phyloP scores from a whole-genome alignment of 73 alveolate genomes.

The Paramecium sexaurelia region DNA sequence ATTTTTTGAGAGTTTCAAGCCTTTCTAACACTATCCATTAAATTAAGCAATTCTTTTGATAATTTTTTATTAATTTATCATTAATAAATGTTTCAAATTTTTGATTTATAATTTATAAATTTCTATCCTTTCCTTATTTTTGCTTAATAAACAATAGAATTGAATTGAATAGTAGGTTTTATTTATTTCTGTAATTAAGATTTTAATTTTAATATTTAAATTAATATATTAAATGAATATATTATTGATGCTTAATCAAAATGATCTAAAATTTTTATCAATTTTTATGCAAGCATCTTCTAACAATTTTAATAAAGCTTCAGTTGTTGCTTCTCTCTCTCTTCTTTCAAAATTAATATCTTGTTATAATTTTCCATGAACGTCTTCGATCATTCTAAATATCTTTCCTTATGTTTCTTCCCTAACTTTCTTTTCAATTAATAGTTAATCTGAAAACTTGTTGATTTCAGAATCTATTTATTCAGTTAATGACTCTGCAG shows the following conservation, averaged over 20 bases:
- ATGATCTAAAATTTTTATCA: constrained; percentile 49
- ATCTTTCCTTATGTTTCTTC: constrained; percentile 60
- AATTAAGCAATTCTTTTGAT: not conserved
- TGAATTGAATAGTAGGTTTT: not conserved
- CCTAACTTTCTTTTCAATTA: constrained; percentile 43
- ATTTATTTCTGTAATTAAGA: no score
- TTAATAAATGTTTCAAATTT: no score
- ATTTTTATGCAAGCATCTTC: constrained; percentile 61
- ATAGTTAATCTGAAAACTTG: constrained; percentile 39
- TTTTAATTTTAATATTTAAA: not conserved
- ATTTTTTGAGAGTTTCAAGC: no score
- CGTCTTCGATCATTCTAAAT: constrained; percentile 59
- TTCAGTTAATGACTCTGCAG: constrained; percentile 33
- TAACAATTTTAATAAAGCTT: constrained; percentile 39
- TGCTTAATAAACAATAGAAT: not conserved
- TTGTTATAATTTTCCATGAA: constrained; percentile 39
- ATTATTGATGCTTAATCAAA: not conserved
- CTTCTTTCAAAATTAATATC: constrained; percentile 37
- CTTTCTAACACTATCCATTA: no score
- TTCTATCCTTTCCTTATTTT: not conserved
- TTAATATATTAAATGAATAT: not conserved
- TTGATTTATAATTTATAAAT: not conserved
- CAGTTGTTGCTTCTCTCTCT: constrained; percentile 59
- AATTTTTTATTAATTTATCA: not conserved
- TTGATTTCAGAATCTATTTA: constrained; percentile 46